Evolutionary conservation across 2,329 filamentous ascomycete species (phyloP), one percentile per base, ranked within the genome.

Genomic region (Ophiosphaerella herpotricha): DNA sequence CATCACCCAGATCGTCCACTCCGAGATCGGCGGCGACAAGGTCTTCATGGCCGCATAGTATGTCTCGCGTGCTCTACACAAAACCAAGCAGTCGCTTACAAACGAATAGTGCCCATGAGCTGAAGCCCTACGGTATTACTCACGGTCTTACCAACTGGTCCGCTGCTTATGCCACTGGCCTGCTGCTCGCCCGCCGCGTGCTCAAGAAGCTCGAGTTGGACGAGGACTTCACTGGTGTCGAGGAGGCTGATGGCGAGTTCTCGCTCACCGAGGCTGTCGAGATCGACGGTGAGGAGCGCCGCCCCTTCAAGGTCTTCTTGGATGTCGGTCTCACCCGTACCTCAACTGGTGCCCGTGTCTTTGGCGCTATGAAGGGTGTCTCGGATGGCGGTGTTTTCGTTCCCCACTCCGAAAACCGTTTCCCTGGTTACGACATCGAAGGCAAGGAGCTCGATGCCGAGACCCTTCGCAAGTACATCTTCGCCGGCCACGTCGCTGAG

Each of bases 111-210:
- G 84, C 90, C 68, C 94, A 99, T 85, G 94, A 99, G 85, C 89
- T 99, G 74, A 90, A 88, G 82, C 88, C 89, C 79, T 99, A 99
- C 82, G 94, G 94, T 74, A 93, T 99, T 79, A 87, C 87, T 78
- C 93, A 99, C 84, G 94, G 94, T 80, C 89, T 99, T 70, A 97
- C 94, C 87, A 99, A 99, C 90, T 99, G 94, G 94, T 87, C 94
- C 67, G 91, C 94, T 66, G 91, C 94, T 75, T 99, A 99, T 82
- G 86, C 90, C 76, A 96, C 91, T 67, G 94, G 94, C 82, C 91
- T 99, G 58, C 87, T 99, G 70, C 87, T 99, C 75, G 94, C 94
- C 78, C 94, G 94, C 80, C 94, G 94, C 79, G 88, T 91, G 64
- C 88, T 99, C 72, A 90, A 88, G 85, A 99, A 99, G 88, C 91